Evolutionary conservation across 179 eudicot species (phyloP), one percentile per base, ranked within the genome.

Genomic region (Actinidia chinensis): DNA sequence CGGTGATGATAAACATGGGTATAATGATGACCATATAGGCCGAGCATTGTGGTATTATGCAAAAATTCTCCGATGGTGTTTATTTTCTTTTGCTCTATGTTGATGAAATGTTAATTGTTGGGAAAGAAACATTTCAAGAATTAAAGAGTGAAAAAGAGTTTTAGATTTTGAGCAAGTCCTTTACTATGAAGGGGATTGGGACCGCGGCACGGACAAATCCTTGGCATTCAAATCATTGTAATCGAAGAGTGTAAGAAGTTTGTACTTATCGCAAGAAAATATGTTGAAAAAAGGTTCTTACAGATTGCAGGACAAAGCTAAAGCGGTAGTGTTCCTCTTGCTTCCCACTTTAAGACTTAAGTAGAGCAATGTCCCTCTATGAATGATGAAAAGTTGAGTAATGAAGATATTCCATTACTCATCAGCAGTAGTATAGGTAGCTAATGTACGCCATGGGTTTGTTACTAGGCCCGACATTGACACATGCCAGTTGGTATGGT

Each of bases 1-100:
- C 59, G 5, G n/a, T 73, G 46, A 73, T 73, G 65, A 56, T n/a
- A 17, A 55, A 28, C 47, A 73, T 25, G 76, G 76, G 12, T 73
- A 73, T 13, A 73, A 36, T n/a, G 64, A 73, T 14, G 47, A 73
- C 50, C 28, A 25, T n/a, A n/a, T n/a, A 4, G 22, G 8, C 23
- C 10, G 50, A 73, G 2, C 58, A 55, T 54, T 73, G 66, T 73
- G 65, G 54, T 33, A 54, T 55, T 54, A 65, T 73, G 46, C 47
- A 55, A 13, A 54, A 54, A 4, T 73, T 73, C 65, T 73, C 23
- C 7, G 1, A 54, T 33, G 8, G 65, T 58, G 25, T n/a, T n/a
- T n/a, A n/a, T n/a, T n/a, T n/a, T n/a, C n/a, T n/a, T n/a, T n/a
- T 58, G 63, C n/a, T n/a, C n/a, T n/a, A n/a, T n/a, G n/a, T 58